Evolutionary conservation across 371 early-diverging fungal species (phyloP).

Genomic region (Funneliformis caledonium): DNA sequence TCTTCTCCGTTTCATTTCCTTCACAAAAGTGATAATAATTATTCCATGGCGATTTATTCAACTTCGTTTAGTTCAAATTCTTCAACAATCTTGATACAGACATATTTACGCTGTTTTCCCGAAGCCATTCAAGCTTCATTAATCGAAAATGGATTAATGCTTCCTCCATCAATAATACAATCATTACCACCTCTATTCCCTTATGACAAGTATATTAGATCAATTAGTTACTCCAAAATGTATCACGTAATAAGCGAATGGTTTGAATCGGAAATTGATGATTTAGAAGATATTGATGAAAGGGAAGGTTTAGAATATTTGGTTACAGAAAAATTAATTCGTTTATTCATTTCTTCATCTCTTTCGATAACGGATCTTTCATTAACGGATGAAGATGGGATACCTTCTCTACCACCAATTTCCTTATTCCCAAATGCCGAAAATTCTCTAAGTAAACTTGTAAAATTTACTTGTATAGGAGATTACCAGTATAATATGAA

Average conservation of each 20-base stretch:
- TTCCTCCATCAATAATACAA: background rate
- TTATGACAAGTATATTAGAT: background rate
- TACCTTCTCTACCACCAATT: background rate
- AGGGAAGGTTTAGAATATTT: background rate
- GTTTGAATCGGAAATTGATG: background rate
- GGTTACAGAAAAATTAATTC: background rate
- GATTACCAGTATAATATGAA: background rate
- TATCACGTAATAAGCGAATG: background rate
- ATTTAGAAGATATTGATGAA: background rate
- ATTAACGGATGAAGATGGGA: background rate
- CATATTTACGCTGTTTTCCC: background rate
- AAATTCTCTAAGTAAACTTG: background rate
- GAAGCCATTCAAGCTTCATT: background rate
- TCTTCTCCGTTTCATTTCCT: conserved; percentile 3
- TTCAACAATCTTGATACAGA: background rate
- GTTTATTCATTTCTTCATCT: background rate
- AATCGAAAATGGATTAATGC: background rate
- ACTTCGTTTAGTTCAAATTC: too few species aligned
- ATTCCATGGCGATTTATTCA: background rate
- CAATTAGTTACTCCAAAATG: background rate
- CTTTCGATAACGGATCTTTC: background rate
- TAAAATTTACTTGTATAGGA: background rate
- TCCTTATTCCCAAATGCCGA: background rate
- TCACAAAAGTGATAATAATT: background rate
- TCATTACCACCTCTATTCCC: background rate